These are phyloP conservation scores for Oryza brachyantha DNA, from an alignment of 176 grass and related monocot genomes.

Conservation along the genomic window DNA sequence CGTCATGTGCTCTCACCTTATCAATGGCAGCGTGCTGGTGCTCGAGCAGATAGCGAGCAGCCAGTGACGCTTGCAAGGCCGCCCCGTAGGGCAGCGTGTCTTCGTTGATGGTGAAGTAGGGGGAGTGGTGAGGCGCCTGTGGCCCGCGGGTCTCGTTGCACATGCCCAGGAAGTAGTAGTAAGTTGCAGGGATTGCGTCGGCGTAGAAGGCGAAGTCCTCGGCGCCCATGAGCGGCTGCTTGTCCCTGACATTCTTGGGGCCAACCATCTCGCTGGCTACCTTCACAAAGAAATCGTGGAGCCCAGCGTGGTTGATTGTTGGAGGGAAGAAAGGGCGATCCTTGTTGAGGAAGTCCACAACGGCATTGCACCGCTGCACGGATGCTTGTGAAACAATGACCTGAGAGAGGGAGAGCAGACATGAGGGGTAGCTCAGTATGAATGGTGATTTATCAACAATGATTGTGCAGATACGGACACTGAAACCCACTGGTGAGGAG, in stretches of 20 bases:
- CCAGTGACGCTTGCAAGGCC: slow-evolving; percentile 68
- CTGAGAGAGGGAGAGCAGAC: slow-evolving; percentile 36
- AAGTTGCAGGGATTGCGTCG: slow-evolving; percentile 49
- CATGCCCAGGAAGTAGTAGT: slow-evolving; percentile 88
- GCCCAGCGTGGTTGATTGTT: slow-evolving; percentile 55
- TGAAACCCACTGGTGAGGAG: not conserved
- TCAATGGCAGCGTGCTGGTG: slow-evolving; percentile 11
- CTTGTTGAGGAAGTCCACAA: slow-evolving; percentile 54
- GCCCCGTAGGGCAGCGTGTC: slow-evolving; percentile 63
- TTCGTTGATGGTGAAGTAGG: slow-evolving; percentile 80
- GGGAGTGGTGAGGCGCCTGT: slow-evolving; percentile 44
- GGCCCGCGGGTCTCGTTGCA: slow-evolving; percentile 31
- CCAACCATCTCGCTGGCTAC: slow-evolving; percentile 60
- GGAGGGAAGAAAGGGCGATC: slow-evolving; percentile 62
- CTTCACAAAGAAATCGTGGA: slow-evolving; percentile 66
- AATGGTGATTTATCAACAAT: not conserved
- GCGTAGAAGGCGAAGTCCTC: slow-evolving; percentile 87
- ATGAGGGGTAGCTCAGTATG: not conserved
- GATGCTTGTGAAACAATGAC: slow-evolving; percentile 90
- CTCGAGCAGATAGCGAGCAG: slow-evolving; percentile 62
- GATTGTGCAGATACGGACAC: not conserved
- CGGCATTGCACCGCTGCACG: slow-evolving; percentile 82
- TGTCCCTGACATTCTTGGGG: slow-evolving; percentile 58
- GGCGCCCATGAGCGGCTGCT: slow-evolving; percentile 61
- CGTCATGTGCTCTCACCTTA: slow-evolving; percentile 45